Conservation (phyloP, 2,329 filamentous ascomycete species). For the Aspergillus quadricinctus region DNA sequence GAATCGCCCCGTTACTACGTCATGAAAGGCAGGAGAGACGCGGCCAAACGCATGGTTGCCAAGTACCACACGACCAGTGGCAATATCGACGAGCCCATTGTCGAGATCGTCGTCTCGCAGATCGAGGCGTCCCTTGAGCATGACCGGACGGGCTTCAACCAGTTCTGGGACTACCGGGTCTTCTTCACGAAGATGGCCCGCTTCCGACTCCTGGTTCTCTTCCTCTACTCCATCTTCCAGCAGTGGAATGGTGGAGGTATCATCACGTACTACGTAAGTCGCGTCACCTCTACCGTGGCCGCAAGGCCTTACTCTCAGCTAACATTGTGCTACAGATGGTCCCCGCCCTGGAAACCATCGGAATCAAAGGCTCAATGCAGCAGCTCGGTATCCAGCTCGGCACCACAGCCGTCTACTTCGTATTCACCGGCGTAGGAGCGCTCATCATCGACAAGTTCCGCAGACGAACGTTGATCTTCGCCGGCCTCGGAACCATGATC, state of each 20-base stretch:
- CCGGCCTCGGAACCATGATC: slow-evolving; percentile 42
- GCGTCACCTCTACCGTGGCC: slow-evolving; percentile 3
- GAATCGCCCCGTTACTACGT: slow-evolving; percentile 36
- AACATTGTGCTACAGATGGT: slow-evolving; percentile 18
- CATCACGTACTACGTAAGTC: slow-evolving; percentile 39
- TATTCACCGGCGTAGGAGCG: slow-evolving; percentile 43
- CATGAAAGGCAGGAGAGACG: slow-evolving; percentile 29
- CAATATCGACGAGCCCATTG: slow-evolving; percentile 39
- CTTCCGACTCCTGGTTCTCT: slow-evolving; percentile 42
- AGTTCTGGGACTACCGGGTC: slow-evolving; percentile 45
- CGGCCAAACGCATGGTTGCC: slow-evolving; percentile 33
- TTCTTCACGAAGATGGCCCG: slow-evolving; percentile 44
- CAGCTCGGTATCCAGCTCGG: slow-evolving; percentile 44
- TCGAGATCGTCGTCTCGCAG: slow-evolving; percentile 39
- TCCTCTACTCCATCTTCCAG: slow-evolving; percentile 46
- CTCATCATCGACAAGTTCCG: slow-evolving; percentile 42
- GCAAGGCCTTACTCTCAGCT: too few relatives aligned
- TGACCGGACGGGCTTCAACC: slow-evolving; percentile 32
- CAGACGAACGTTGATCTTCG: slow-evolving; percentile 44
- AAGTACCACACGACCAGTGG: slow-evolving; percentile 42
- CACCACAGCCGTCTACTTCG: slow-evolving; percentile 43
- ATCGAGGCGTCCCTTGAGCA: slow-evolving; percentile 45
- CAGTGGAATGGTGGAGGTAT: slow-evolving; percentile 48
- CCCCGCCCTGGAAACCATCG: slow-evolving; percentile 41
- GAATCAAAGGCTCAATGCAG: slow-evolving; percentile 34